Evolutionary conservation across 345 rosid genomes (phyloP), one percentile per base, ranked within the genome.

Genomic region (Ceriops decandra): DNA sequence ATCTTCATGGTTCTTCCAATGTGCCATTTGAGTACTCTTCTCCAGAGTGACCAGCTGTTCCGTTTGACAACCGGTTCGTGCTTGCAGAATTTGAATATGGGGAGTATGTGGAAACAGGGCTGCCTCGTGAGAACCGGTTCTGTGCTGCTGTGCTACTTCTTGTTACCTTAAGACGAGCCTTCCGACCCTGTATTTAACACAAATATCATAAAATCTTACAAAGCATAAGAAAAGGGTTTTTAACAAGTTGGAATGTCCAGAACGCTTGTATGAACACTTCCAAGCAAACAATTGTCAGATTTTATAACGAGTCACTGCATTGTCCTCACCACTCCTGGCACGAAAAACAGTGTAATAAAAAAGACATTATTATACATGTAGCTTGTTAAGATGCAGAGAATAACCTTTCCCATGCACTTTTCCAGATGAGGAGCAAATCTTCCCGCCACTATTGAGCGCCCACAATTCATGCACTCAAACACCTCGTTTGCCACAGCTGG

Each of bases 361-460:
- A 32, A 17, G 27, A n/a, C 9, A 24, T 21, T 0, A 16, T 11
- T 3, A 0, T 17, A 22, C 32, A 22, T 7, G 6, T 32, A 38
- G 17, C 30, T 33, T 4, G 58, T 42, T 57, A 52, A 59, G 35
- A 57, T 19, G n/a, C n/a, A 42, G 42, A 52, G 8, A 59, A 46
- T 72, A 69, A 95, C 98, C 97, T 90, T 95, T 72, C 99, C 99
- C 97, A 95, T 91, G 86, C 99, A 95, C 82, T 87, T 95, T 67
- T 90, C 98, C 74, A 91, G 68, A 83, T 95, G 98, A 75, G 96
- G 96, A 82, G 98, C 96, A 75, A 93, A 91, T 68, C 93, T 88
- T 73, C 99, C 97, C 7, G 99, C 97, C 80, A 84, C 75, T 58
- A 89, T 86, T 26, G 89, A 83, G 63, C 95, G 78, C 52, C 96